Base-by-base conservation (phyloP, 1,139 yeast species). In the Lizanozyma gosingica region DNA sequence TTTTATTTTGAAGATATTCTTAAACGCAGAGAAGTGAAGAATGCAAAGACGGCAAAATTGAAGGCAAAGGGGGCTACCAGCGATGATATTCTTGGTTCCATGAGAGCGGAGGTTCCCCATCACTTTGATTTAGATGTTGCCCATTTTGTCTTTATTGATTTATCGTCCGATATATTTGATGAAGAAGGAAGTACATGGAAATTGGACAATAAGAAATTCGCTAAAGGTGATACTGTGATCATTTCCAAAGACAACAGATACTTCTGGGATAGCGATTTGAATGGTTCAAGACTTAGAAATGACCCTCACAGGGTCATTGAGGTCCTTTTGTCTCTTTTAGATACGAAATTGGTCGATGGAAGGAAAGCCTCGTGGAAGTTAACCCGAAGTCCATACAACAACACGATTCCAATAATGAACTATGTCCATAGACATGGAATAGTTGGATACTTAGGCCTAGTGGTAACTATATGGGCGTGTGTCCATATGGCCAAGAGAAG, bases 71-170 rank as follows among this genome's bases (percentile, higher is more conserved):
- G 68, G 33, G 74, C 75, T 1, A 67, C 65, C 22, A 56, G 72
- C 9, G 55, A 54, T 2, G 56, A 62, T 33, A 60, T 78, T 4
- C 62, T 76, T 17, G 51, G 60, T 22, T 78, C 67, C 22, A 60
- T 80, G 72, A 65, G 78, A 39, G 53, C 62, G 39, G 73, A 69
- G 47, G 64, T 83, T 32, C 65, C 71, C 4, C 74, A 74, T 53
- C 53, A 63, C 36, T 70, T 64, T 44, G 61, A 56, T 48, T 62
- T 65, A 34, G 65, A 73, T 45, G 69, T 69, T 22, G 66, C 76
- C 1, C 54, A 71, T 14, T 64, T 76, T 40, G 73, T 78, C 1
- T 80, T 67, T 47, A 47, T 80, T 14, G 86, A 83, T 53, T 44
- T 76, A n/a, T 54, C 67, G 11, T 22, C 29, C 29, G 29, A 22